Conservation (phyloP, 2,329 filamentous ascomycete species). For the Aureobasidium sp. region DNA sequence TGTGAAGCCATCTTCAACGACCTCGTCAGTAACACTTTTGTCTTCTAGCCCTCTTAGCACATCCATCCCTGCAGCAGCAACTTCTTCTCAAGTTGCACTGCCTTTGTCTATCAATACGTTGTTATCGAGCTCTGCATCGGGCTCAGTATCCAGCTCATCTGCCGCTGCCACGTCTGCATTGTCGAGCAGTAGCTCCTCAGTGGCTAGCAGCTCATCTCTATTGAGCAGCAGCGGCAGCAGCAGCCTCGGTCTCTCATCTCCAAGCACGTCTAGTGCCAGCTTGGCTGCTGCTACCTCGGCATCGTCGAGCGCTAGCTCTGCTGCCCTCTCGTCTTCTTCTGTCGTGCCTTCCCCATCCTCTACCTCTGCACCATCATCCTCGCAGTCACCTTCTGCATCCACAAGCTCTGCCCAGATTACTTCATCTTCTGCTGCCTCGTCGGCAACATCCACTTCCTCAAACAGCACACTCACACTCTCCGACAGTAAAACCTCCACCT, state of each 20-base stretch:
- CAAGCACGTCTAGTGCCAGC: not conserved
- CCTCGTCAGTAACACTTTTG: constrained; percentile 1
- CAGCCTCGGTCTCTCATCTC: not conserved
- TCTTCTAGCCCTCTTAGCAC: constrained; percentile 1
- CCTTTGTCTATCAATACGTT: not conserved
- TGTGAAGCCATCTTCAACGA: constrained; percentile 2
- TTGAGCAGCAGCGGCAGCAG: not conserved
- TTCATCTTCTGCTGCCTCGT: not conserved
- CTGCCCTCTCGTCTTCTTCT: not conserved
- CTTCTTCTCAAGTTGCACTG: not conserved
- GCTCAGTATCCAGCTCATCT: not conserved
- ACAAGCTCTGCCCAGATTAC: not conserved
- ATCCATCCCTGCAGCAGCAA: not conserved
- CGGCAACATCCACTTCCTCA: not conserved
- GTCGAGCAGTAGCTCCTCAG: not conserved
- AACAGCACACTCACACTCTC: constrained; percentile 11
- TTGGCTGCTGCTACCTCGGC: not conserved
- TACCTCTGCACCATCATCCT: not conserved
- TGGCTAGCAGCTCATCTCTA: not conserved
- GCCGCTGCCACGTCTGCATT: not conserved
- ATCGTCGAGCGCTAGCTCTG: not conserved
- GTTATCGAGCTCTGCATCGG: not conserved
- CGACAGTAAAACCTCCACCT: not conserved
- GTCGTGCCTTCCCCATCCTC: not conserved
- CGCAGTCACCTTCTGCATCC: not conserved